Base-by-base conservation (phyloP, 1,284 basidiomycete genomes). In the Ceratobasidium sp. region DNA sequence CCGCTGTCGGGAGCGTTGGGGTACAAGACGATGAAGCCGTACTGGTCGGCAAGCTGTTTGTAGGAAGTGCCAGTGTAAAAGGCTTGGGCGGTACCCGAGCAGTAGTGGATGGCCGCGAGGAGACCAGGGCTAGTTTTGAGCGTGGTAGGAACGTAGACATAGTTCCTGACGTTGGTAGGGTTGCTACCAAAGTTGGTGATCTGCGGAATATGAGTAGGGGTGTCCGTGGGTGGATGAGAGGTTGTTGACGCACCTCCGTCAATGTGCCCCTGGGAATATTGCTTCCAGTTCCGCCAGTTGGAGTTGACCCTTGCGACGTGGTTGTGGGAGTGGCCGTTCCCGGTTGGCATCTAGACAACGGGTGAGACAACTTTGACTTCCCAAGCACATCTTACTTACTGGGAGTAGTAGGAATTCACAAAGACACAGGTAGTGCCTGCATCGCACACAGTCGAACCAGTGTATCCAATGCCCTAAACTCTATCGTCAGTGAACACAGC, bases 91-190 rank as follows among this genome's bases (percentile, higher is more conserved):
- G 87, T 87, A 33, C 88, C 89, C 7, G 83, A 81, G 84, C 89
- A 89, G 78, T 87, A 87, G 80, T 88, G 89, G 52, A 89, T 87
- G 30, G 88, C 88, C 64, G 89, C 86, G 70, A 90, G 87, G 44
- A 89, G 83, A 46, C 88, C 84, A 0, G 88, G 86, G 3, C 85
- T 84, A 71, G 84, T 67, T 0, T 83, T 84, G 18, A 89, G 84
- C 38, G 81, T 83, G 8, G 85, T 81, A 2, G 89, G 89, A 80
- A 84, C 85, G 85, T 90, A 90, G 18, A 87, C 82, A 81, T n/a
- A 78, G 23, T 67, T 54, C 18, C 74, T 54, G 52, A 89, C 87
- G 79, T 87, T 86, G 74, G 87, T 89, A 6, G 89, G 88, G 83
- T 89, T 90, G 54, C 85, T 74, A 5, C 88, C 88, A 80, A 88